Conservation (phyloP, 2,329 filamentous ascomycete species). For the Plenodomus tracheiphilus region DNA sequence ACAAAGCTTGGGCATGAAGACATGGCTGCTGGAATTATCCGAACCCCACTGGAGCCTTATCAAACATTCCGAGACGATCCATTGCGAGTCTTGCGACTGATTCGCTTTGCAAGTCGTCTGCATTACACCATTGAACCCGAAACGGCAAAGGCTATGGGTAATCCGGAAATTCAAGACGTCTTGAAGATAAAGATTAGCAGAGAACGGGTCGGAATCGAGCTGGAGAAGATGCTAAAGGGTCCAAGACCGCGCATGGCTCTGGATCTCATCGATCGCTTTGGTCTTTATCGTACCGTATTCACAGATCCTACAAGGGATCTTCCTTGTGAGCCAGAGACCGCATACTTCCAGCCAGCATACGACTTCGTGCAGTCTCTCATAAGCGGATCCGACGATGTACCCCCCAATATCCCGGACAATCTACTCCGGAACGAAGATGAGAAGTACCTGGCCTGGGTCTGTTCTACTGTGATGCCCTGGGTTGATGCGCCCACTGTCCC, state of each 20-base stretch:
- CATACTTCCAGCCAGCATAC: conserved; percentile 67
- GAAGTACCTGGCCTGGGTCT: conserved; percentile 73
- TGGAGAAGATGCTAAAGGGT: conserved; percentile 86
- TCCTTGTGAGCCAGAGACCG: conserved; percentile 60
- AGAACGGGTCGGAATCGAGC: conserved; percentile 82
- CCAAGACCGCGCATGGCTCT: conserved; percentile 65
- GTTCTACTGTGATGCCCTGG: conserved; percentile 78
- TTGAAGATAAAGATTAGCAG: conserved; percentile 88
- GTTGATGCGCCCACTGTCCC: conserved; percentile 54
- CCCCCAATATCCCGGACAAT: conserved; percentile 45
- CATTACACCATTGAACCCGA: conserved; percentile 74
- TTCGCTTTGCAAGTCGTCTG: conserved; percentile 87
- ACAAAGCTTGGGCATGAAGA: conserved; percentile 74
- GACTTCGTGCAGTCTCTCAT: conserved; percentile 56
- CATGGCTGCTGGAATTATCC: conserved; percentile 71
- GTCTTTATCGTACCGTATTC: conserved; percentile 74
- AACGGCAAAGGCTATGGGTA: conserved; percentile 73
- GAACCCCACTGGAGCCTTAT: conserved; percentile 83
- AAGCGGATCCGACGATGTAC: conserved; percentile 22
- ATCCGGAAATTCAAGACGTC: conserved; percentile 75
- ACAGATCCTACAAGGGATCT: conserved; percentile 64
- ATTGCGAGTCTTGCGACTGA: conserved; percentile 79
- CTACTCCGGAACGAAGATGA: conserved; percentile 68
- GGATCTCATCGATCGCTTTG: conserved; percentile 66
- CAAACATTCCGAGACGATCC: conserved; percentile 96